phyloP scores from a whole-genome alignment of 192 early-diverging fungal species.

The Helicostylum pulchrum region DNA sequence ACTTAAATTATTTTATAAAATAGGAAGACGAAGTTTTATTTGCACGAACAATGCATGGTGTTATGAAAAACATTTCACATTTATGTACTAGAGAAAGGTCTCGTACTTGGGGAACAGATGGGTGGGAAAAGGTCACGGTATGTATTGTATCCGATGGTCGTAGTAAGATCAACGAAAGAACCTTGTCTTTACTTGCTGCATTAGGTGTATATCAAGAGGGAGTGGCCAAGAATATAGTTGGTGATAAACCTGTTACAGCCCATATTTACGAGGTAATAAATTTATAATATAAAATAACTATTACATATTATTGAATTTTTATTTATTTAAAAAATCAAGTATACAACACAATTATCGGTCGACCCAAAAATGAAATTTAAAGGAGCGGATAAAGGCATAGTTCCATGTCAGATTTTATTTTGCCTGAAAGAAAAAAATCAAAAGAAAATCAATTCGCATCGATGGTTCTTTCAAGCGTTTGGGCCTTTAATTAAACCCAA shows the following conservation, averaged over 20 bases:
- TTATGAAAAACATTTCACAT: conserved; percentile 80
- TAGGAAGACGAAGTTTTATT: conserved; percentile 75
- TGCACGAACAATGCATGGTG: conserved; percentile 69
- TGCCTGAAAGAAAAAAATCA: conserved; percentile 91
- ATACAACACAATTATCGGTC: conserved; percentile 74
- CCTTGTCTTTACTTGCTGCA: conserved; percentile 62
- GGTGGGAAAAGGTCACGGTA: conserved; percentile 77
- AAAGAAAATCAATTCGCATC: conserved; percentile 85
- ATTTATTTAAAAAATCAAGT: conserved; percentile 28
- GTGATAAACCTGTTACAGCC: conserved; percentile 64
- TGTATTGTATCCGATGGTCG: conserved; percentile 79
- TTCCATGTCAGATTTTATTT: conserved; percentile 80
- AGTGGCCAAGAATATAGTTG: conserved; percentile 62
- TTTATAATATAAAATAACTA: background rate
- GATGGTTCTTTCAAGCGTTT: conserved; percentile 70
- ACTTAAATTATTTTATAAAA: background rate
- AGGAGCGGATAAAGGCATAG: conserved; percentile 56
- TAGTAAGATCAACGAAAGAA: conserved; percentile 60
- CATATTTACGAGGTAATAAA: conserved; percentile 50
- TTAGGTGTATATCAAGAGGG: conserved; percentile 82
- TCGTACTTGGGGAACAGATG: conserved; percentile 51
- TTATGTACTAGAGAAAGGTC: conserved; percentile 58
- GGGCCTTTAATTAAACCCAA: conserved; percentile 54
- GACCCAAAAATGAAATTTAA: conserved; percentile 68
- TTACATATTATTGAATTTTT: background rate